Evolutionary conservation across 2,329 filamentous ascomycete genomes (phyloP), one percentile per base, ranked within the genome.

Genomic region (Colletotrichum filicis): DNA sequence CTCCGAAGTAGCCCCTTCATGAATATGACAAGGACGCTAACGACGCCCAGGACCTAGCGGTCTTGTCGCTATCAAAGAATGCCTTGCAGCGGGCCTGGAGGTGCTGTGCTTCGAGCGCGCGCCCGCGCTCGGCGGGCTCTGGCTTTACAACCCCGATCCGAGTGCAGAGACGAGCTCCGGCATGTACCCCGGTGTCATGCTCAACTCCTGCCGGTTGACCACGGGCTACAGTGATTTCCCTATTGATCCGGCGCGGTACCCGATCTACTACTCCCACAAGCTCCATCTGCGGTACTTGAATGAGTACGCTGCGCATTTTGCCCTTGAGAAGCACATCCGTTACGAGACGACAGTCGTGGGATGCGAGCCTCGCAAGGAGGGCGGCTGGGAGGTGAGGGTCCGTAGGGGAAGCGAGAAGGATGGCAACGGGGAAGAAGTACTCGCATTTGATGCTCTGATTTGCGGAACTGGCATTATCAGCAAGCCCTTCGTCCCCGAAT

Each of bases 161-260:
- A 58, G 76, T 37, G 59, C 66, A 73, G 76, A 82, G 67, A 64
- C 81, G 46, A 74, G 76, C 42, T 82, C 80, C 3, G 79, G 79
- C 32, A 81, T 84, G 11, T 82, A 84, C 76, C 76, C 81, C 35
- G 79, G 82, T 52, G 78, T 81, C 6, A 76, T 82, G 26, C 74
- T 82, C 30, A 85, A 83, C 75, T 82, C 81, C 5, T 82, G 78
- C 70, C 80, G 83, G 60, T 80, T 83, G 62, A 82, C 81, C 1
- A 79, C 82, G n/a, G 77, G 77, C 61, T 83, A 83, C 74, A 82
- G 79, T 52, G 82, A 84, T 71, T 85, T 84, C 70, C 83, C 82
- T 4, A 76, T 84, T 24, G 82, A 85, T 67, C 82, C 82, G 11
- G 78, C 79, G 11, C 76, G 79, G 49, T 83, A 84, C 67, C 76